Evolutionary conservation across 305 asterid species (phyloP).

Genomic region (Galium porrigens): DNA sequence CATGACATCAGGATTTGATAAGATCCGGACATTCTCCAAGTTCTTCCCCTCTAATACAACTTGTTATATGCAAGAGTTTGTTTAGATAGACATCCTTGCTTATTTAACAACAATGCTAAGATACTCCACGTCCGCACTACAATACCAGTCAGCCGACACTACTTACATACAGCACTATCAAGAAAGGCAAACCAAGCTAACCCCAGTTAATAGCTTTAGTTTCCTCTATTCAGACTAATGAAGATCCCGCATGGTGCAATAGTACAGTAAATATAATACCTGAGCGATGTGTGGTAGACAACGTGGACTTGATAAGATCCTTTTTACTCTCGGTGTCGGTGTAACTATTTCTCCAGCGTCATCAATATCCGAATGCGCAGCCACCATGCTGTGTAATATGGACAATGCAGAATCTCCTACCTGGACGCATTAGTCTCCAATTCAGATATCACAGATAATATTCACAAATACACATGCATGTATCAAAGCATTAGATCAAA

Average conservation of each 20-base stretch:
- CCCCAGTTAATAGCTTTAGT: background rate
- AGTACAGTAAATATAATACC: constrained; percentile 27
- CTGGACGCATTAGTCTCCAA: constrained; percentile 29
- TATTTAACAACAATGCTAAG: background rate
- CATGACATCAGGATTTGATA: background rate
- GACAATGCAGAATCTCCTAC: constrained; percentile 84
- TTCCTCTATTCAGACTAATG: background rate
- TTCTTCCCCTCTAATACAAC: background rate
- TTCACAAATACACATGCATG: constrained; percentile 2
- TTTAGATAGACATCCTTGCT: background rate
- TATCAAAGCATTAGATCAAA: background rate
- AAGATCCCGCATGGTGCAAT: background rate
- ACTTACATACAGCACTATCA: background rate
- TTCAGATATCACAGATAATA: constrained; percentile 4
- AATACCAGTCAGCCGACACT: background rate
- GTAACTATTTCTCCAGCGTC: constrained; percentile 99
- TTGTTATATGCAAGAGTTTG: background rate
- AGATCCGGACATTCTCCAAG: background rate
- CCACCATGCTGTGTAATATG: constrained; percentile 93
- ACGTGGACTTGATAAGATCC: constrained; percentile 82
- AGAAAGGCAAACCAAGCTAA: background rate
- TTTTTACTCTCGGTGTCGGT: constrained; percentile 89
- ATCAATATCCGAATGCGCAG: constrained; percentile 91
- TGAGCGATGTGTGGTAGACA: constrained; percentile 96
- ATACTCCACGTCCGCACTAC: background rate